phyloP scores from a whole-genome alignment of 2,329 filamentous ascomycete species.

The Neonectria ditissima region DNA sequence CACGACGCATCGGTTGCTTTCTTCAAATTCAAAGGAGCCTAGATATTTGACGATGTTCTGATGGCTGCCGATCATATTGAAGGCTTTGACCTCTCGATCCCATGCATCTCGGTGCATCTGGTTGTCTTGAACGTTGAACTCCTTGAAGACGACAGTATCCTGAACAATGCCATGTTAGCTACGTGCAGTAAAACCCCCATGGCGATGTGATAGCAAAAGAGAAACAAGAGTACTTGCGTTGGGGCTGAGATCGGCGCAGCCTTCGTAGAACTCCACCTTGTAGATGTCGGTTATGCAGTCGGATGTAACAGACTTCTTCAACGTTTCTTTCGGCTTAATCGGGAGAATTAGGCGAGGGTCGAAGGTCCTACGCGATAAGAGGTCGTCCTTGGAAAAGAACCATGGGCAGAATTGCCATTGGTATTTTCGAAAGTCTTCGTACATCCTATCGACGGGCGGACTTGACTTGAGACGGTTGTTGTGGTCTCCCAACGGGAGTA shows the following conservation, averaged over 20 bases:
- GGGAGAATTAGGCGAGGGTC: slow-evolving; percentile 26
- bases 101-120: slow-evolving; percentile 16
- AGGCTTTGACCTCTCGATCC: slow-evolving; percentile 17
- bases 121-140: slow-evolving; percentile 14
- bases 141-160: slow-evolving; percentile 29
- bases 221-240: neutral
- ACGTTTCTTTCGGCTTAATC: neutral
- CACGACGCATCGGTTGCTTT: slow-evolving; percentile 19
- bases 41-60: slow-evolving; percentile 27
- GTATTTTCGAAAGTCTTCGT: neutral
- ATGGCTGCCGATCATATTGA: slow-evolving; percentile 14
- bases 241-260: slow-evolving; percentile 5
- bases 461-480: neutral
- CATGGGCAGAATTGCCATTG: slow-evolving; percentile 34
- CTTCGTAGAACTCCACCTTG: slow-evolving; percentile 11
- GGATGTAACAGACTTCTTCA: neutral
- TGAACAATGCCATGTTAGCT: neutral
- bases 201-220: neutral
- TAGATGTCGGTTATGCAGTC: slow-evolving; percentile 3
- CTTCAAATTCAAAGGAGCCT: slow-evolving; percentile 23
- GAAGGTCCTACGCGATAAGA: neutral
- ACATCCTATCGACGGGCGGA: neutral
- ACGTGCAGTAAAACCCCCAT: too few species aligned
- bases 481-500: slow-evolving; percentile 18
- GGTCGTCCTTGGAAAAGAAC: neutral